Conservation (phyloP, 306 rosid genomes). For the Trifolium pratense region DNA sequence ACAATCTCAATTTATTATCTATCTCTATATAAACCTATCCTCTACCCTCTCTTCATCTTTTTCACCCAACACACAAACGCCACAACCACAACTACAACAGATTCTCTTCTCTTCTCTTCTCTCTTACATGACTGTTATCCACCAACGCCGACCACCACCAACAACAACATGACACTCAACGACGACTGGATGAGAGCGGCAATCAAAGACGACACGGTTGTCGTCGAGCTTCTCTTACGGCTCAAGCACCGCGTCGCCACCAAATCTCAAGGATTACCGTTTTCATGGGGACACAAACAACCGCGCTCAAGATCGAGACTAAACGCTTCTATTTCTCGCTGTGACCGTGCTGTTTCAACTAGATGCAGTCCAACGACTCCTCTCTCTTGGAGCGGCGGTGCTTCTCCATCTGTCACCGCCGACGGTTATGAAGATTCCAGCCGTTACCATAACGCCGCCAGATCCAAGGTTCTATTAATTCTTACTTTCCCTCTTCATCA, state of each 20-base stretch:
- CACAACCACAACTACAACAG: constrained; percentile 43
- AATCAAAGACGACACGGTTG: constrained; percentile 68
- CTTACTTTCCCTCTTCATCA: background rate
- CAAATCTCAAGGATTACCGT: constrained; percentile 45
- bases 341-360: constrained; percentile 61
- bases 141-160: background rate
- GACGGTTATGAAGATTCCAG: constrained; percentile 76
- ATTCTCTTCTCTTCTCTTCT: constrained; percentile 28
- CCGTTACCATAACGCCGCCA: constrained; percentile 52
- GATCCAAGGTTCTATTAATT: constrained; percentile 75
- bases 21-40: constrained; percentile 42
- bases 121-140: constrained; percentile 31
- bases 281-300: constrained; percentile 67
- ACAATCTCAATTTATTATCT: background rate
- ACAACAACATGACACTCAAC: constrained; percentile 37
- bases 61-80: constrained; percentile 50
- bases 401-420: constrained; percentile 74
- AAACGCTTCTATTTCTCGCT: constrained; percentile 45
- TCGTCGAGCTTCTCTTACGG: constrained; percentile 69
- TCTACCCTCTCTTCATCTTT: constrained; percentile 27
- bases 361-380: constrained; percentile 96
- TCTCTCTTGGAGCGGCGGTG: constrained; percentile 89
- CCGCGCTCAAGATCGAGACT: constrained; percentile 65
- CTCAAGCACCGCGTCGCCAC: constrained; percentile 54
- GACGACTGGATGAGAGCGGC: constrained; percentile 78